Percentiles rank a stretch among this genome's conserved stretches.
phyloP scores from a whole-genome alignment of 164 flowering plant genomes.

The Hamamelis virginiana region DNA sequence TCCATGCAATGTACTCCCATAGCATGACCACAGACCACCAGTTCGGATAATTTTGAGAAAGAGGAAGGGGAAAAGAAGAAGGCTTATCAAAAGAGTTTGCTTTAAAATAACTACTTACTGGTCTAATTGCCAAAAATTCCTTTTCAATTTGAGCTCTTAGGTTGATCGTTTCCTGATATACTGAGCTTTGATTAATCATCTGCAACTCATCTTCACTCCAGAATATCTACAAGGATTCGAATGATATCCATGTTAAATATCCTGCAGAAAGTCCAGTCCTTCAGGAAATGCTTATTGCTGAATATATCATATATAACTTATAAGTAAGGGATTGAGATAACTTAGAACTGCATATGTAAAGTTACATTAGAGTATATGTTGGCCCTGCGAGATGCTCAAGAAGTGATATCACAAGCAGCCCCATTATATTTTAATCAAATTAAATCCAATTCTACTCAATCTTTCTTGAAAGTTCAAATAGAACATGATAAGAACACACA shows the following conservation, averaged over 20 bases:
- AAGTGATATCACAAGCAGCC: too few species aligned
- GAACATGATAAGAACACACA: too few species aligned
- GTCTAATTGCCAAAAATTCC: conserved; percentile 46
- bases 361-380: not conserved
- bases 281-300: not conserved
- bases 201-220: conserved; percentile 71
- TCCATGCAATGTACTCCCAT: too few species aligned
- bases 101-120: conserved; percentile 34
- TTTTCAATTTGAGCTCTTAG: conserved; percentile 47
- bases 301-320: not conserved
- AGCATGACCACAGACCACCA: not conserved
- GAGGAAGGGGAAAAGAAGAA: not conserved
- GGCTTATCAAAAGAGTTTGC: too few species aligned
- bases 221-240: conserved; percentile 49
- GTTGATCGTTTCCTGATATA: conserved; percentile 57
- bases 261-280: not conserved
- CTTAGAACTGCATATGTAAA: not conserved
- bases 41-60: not conserved
- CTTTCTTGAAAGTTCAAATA: too few species aligned
- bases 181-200: conserved; percentile 56
- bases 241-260: not conserved
- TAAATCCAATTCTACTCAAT: too few species aligned
- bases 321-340: not conserved
- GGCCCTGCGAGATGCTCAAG: not conserved
- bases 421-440: too few species aligned